phyloP scores from a whole-genome alignment of 352 stramenopile species.

The Peronospora tabacina region DNA sequence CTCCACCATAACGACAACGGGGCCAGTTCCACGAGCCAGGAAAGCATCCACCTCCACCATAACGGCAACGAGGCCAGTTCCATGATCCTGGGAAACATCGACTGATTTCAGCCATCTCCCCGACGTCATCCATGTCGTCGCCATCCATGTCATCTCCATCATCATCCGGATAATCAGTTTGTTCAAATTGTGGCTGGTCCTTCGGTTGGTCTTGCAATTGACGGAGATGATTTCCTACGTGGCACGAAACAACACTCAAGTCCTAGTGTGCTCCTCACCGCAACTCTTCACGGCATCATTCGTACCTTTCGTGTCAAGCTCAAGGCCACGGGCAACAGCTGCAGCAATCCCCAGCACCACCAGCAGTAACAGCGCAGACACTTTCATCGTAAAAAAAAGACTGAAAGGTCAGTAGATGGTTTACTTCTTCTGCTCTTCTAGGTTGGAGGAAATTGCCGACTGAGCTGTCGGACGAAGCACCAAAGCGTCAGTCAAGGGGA shows the following conservation, averaged over 20 bases:
- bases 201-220: constrained; percentile 15
- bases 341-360: constrained; percentile 11
- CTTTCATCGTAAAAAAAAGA: constrained; percentile 13
- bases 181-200: constrained; percentile 4
- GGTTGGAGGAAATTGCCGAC: constrained; percentile 11
- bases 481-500: background rate
- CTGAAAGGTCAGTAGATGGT: background rate
- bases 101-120: constrained; percentile 7
- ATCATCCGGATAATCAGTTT: constrained; percentile 5
- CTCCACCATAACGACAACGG: constrained; percentile 13
- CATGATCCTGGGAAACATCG: constrained; percentile 15
- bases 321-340: constrained; percentile 1
- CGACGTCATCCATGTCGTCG: background rate
- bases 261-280: background rate
- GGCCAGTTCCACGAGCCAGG: constrained; percentile 14
- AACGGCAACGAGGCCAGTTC: constrained; percentile 19
- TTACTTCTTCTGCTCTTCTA: background rate
- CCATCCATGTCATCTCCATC: background rate
- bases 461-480: constrained; percentile 5
- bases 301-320: constrained; percentile 3
- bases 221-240: constrained; percentile 9
- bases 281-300: background rate
- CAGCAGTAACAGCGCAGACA: constrained; percentile 8
- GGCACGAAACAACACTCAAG: background rate
- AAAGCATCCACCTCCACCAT: constrained; percentile 9